Percentiles rank a stretch among this genome's conserved stretches.
Evolutionary conservation across 2,329 filamentous ascomycete genomes (phyloP).

Genomic region (Fusarium pseudocircinatum): DNA sequence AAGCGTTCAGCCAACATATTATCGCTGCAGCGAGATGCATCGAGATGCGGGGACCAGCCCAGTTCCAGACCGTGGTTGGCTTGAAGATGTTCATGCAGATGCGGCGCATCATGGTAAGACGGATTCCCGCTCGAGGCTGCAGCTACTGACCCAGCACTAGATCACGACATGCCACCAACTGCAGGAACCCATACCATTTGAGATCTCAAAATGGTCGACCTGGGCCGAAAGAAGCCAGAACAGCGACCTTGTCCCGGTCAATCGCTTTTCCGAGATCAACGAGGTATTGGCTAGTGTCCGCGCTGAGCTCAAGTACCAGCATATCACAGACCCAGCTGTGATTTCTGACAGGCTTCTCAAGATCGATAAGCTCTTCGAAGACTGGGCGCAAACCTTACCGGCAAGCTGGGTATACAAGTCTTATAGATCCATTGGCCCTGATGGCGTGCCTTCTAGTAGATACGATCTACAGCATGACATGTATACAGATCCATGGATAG

Average conservation of each 20-base stretch:
- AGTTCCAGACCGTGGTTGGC: constrained; percentile 24
- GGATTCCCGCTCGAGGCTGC: neutral
- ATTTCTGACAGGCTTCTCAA: constrained; percentile 15
- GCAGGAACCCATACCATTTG: constrained; percentile 34
- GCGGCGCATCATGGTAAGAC: constrained; percentile 29
- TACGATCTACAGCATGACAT: constrained; percentile 22
- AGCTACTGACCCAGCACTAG: neutral
- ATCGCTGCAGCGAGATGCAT: constrained; percentile 36
- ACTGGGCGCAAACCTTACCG: constrained; percentile 5
- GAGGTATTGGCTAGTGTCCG: constrained; percentile 7
- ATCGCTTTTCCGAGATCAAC: constrained; percentile 29
- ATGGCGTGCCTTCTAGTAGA: neutral
- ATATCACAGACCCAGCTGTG: constrained; percentile 10
- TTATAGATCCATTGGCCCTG: constrained; percentile 7
- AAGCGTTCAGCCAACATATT: constrained; percentile 31
- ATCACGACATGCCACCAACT: constrained; percentile 37
- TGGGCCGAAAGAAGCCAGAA: constrained; percentile 19
- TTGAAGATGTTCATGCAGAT: constrained; percentile 31
- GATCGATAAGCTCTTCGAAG: constrained; percentile 13
- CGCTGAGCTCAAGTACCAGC: constrained; percentile 22
- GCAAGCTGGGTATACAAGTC: constrained; percentile 23
- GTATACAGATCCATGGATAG: constrained; percentile 32
- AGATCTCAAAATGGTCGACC: constrained; percentile 26
- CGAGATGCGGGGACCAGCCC: constrained; percentile 30
- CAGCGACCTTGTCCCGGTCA: neutral